phyloP scores from a whole-genome alignment of 108 stramenopile species.

The Phaeodactylum tricornutum region DNA sequence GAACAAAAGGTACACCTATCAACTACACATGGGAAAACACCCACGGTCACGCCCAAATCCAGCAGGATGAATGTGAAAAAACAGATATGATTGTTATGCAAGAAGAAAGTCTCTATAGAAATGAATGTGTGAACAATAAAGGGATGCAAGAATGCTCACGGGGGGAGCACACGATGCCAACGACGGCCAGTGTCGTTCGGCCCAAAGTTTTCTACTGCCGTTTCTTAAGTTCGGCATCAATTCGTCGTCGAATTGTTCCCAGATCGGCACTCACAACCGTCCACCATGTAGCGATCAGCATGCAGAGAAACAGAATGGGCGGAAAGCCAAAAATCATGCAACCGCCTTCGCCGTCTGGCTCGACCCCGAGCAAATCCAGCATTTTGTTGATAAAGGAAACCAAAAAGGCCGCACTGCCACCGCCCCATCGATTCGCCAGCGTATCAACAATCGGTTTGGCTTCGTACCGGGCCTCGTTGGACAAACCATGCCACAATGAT shows the following conservation, averaged over 20 bases:
- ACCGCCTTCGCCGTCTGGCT: slow-evolving; percentile 16
- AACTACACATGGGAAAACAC: too few relatives aligned
- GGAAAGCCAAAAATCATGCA: slow-evolving; percentile 58
- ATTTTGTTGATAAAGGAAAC: slow-evolving; percentile 52
- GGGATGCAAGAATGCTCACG: too few relatives aligned
- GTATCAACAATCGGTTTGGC: slow-evolving; percentile 89
- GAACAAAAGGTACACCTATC: too few relatives aligned
- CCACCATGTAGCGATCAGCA: slow-evolving; percentile 74
- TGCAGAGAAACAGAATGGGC: slow-evolving; percentile 62
- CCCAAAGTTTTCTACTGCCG: slow-evolving; percentile 28
- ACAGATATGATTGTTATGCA: too few relatives aligned
- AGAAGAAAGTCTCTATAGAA: too few relatives aligned
- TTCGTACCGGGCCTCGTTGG: slow-evolving; percentile 81
- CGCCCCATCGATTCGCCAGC: slow-evolving; percentile 84
- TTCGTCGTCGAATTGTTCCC: slow-evolving; percentile 57
- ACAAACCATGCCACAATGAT: slow-evolving; percentile 75
- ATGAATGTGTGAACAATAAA: too few relatives aligned
- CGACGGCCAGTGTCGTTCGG: too few relatives aligned
- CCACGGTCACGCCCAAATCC: too few relatives aligned
- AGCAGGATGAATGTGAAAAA: too few relatives aligned
- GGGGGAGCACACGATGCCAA: too few relatives aligned
- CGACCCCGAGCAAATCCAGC: slow-evolving; percentile 22
- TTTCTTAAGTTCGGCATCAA: slow-evolving; percentile 77
- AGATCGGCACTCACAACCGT: slow-evolving; percentile 73
- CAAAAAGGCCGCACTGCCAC: slow-evolving; percentile 81